These are phyloP conservation scores for Clarireedia homoeocarpa DNA, from an alignment of 2,329 filamentous ascomycete species.

Conservation along the genomic window DNA sequence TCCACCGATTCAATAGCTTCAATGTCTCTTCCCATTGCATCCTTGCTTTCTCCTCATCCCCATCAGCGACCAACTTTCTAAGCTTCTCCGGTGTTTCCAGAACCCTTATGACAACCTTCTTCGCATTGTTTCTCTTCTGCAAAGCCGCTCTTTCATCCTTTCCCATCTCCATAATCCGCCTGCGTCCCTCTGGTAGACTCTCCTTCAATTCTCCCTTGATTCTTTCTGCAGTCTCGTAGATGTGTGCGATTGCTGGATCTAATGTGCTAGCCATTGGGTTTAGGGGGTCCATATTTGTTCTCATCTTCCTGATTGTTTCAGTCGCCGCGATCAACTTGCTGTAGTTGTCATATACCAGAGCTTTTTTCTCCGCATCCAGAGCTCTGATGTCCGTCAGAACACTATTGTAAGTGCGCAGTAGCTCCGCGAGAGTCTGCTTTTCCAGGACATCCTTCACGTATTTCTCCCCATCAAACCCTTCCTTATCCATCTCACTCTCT, in stretches of 20 bases:
- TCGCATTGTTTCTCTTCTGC: constrained; percentile 12
- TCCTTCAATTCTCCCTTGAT: constrained; percentile 23
- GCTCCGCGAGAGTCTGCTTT: constrained; percentile 56
- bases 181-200: constrained; percentile 37
- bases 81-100: constrained; percentile 36
- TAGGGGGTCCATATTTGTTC: constrained; percentile 71
- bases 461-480: constrained; percentile 63
- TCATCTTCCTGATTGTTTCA: constrained; percentile 88
- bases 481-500: constrained; percentile 63
- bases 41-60: constrained; percentile 54
- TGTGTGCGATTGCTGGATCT: constrained; percentile 65
- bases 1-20: constrained; percentile 26
- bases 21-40: constrained; percentile 30
- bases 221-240: constrained; percentile 42
- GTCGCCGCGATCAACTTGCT: constrained; percentile 94
- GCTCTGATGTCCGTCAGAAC: constrained; percentile 76
- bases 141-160: constrained; percentile 37
- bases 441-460: constrained; percentile 57
- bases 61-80: constrained; percentile 48
- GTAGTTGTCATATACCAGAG: constrained; percentile 96
- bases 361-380: constrained; percentile 92
- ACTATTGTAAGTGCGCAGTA: constrained; percentile 62
- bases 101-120: constrained; percentile 20
- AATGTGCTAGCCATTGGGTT: constrained; percentile 65
- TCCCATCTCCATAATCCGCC: constrained; percentile 52